Base-by-base conservation (phyloP, 805 yeast genomes). In the Sugiyamaella marilandica region DNA sequence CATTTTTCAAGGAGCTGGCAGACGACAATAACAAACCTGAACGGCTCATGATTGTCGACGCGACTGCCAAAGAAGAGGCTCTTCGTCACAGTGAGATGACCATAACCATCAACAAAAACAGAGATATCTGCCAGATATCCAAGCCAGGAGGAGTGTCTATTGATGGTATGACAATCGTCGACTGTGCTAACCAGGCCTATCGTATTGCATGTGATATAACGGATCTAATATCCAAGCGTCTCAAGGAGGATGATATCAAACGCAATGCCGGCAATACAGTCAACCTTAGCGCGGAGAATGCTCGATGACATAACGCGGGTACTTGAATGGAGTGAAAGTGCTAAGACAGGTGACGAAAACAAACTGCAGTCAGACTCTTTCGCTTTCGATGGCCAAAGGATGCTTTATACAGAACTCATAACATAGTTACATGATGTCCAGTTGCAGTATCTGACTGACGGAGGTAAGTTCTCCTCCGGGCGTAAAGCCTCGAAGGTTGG, bases 141-240 rank as follows among this genome's bases (percentile, higher is more conserved):
- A 94, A 92, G 64, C 87, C 90, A 32, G 99, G 98, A 48, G 97
- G 96, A 0, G 72, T 87, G 45, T 87, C 91, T 5, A 80, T 92
- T 58, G 91, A 87, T 62, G 88, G 94, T 0, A 63, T 77, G 35
- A 72, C 78, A 24, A 70, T 92, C 47, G 73, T 88, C 74, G 81
- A 82, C 24, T 84, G 94, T 65, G 78, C 86, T 32, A 79, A 78
- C 53, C 72, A 76, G 52, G 94, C 96, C 1, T 81, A 79, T 61
- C 65, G 67, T 2, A 76, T 83, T 32, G 94, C 88, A 8, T 82
- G 80, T 51, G 62, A 65, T 24, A 64, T 87, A 54, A 87, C 96
- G 0, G 81, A 81, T 32, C 73, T 79, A 63, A 86, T 92, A 44
- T 76, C 81, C 48, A 59, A 65, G 4, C 72, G 77, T 11, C 65